Evolutionary conservation across 176 grass and related monocot species (phyloP).

Genomic region (Carex kokanica): DNA sequence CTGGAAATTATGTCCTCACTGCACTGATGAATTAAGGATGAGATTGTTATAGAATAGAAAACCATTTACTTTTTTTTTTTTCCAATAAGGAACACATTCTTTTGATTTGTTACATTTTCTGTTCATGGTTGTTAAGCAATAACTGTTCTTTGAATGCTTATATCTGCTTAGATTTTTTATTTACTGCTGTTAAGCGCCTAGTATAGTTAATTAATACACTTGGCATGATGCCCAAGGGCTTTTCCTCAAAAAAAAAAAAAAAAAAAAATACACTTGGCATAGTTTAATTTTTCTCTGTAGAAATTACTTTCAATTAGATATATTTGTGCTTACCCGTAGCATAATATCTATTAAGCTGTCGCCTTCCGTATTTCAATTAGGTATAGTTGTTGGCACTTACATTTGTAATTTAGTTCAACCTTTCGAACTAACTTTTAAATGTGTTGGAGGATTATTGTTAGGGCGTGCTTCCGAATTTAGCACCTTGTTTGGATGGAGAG

Average conservation of each 20-base stretch:
- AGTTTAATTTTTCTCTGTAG: not conserved
- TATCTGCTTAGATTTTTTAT: not conserved
- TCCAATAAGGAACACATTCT: not conserved
- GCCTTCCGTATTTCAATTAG: not conserved
- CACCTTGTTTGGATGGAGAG: too few relatives aligned
- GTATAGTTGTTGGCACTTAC: not conserved
- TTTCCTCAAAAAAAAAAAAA: too few relatives aligned
- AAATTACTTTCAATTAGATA: not conserved
- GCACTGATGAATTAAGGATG: not conserved
- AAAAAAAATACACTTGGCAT: not conserved
- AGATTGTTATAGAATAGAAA: not conserved
- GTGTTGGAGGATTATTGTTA: not conserved
- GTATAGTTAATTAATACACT: too few relatives aligned
- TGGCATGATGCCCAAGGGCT: not conserved
- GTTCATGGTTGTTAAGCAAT: not conserved
- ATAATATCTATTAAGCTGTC: not conserved
- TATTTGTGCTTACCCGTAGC: not conserved
- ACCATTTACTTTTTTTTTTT: constrained; percentile 4
- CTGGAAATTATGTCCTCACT: not conserved
- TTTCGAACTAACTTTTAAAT: not conserved
- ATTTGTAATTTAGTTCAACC: not conserved
- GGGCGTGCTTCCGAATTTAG: too few relatives aligned
- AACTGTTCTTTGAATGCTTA: not conserved
- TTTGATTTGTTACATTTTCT: not conserved
- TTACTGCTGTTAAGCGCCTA: not conserved